Evolutionary conservation across 768 basidiomycete species (phyloP).

Genomic region (Auricularia sp.): DNA sequence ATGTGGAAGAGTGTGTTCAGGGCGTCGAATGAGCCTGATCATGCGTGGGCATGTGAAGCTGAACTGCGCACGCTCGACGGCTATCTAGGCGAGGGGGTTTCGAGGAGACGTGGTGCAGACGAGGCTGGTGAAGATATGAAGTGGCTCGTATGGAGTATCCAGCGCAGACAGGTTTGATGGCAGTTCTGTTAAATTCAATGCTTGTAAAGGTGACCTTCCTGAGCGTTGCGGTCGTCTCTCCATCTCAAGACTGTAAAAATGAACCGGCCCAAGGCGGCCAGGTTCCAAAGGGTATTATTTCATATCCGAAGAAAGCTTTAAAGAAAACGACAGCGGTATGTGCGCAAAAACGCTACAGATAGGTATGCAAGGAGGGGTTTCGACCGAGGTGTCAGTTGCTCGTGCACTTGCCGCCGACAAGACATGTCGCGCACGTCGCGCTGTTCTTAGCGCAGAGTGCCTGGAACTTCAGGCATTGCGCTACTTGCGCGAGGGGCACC

Average conservation of each 20-base stretch:
- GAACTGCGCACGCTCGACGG: not conserved
- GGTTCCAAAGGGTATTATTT: too few relatives aligned
- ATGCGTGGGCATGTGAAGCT: not conserved
- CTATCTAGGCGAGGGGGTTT: not conserved
- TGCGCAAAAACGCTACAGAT: too few relatives aligned
- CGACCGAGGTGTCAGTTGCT: not conserved
- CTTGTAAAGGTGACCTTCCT: too few relatives aligned
- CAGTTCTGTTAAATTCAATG: too few relatives aligned
- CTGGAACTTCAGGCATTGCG: slow-evolving; percentile 2
- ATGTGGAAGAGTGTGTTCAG: not conserved
- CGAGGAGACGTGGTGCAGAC: not conserved
- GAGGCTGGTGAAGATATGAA: not conserved
- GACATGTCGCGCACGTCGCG: not conserved
- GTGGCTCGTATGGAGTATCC: not conserved
- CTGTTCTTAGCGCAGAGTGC: slow-evolving; percentile 1
- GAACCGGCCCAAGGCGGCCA: too few relatives aligned
- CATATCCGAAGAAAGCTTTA: too few relatives aligned
- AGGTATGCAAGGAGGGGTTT: too few relatives aligned
- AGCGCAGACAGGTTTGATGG: not conserved
- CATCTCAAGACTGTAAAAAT: too few relatives aligned
- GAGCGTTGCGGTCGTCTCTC: too few relatives aligned
- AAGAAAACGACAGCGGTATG: too few relatives aligned
- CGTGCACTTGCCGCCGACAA: not conserved
- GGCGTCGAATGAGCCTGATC: not conserved
- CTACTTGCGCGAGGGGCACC: not conserved